Conservation (phyloP, 2,329 filamentous ascomycete species). For the Hypomyces rosellus region DNA sequence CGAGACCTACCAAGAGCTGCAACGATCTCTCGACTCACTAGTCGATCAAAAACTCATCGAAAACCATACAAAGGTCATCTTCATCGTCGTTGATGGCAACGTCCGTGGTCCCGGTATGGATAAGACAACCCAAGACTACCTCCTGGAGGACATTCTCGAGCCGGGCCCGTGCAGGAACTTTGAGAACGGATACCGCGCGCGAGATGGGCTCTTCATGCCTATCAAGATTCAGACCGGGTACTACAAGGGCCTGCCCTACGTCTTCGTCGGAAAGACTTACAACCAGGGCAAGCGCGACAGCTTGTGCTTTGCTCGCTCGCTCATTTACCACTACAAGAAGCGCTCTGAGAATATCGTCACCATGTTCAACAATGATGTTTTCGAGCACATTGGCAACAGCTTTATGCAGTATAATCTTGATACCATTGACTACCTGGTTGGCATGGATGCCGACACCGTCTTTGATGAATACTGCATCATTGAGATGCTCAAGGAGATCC, state of each 20-base stretch:
- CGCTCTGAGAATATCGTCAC: slow-evolving; percentile 35
- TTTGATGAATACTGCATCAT: slow-evolving; percentile 39
- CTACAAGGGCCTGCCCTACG: slow-evolving; percentile 40
- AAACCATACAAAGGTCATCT: slow-evolving; percentile 35
- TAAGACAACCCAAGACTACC: slow-evolving; percentile 42
- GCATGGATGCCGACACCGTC: slow-evolving; percentile 44
- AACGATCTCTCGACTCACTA: slow-evolving; percentile 39
- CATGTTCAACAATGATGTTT: slow-evolving; percentile 41
- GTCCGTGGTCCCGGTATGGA: slow-evolving; percentile 40
- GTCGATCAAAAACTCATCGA: slow-evolving; percentile 37
- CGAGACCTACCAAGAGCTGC: slow-evolving; percentile 38
- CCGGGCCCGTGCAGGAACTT: slow-evolving; percentile 28
- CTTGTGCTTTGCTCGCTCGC: slow-evolving; percentile 42
- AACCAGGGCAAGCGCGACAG: slow-evolving; percentile 46
- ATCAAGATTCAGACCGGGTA: slow-evolving; percentile 36
- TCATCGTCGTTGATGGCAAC: slow-evolving; percentile 44
- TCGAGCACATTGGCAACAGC: slow-evolving; percentile 33
- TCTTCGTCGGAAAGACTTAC: slow-evolving; percentile 42
- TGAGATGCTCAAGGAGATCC: slow-evolving; percentile 38
- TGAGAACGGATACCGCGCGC: slow-evolving; percentile 38
- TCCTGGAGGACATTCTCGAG: slow-evolving; percentile 40
- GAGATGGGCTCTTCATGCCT: slow-evolving; percentile 41
- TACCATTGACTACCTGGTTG: slow-evolving; percentile 36
- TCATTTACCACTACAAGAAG: slow-evolving; percentile 42
- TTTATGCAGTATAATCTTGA: slow-evolving; percentile 33